Conservation (phyloP, 208 protist genomes). For the Trypanosoma melophagium region DNA sequence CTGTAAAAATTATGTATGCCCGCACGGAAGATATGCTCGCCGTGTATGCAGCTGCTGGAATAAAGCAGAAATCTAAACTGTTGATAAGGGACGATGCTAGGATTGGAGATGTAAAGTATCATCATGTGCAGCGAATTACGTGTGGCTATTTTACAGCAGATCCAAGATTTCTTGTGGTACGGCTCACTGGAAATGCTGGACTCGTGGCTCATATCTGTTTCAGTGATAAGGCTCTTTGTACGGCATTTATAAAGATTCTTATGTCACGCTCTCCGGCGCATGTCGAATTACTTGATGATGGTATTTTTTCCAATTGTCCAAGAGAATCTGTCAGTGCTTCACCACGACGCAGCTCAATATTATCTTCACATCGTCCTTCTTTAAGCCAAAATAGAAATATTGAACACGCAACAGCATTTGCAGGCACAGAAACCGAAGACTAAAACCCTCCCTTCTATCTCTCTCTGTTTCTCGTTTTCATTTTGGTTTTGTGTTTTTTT, state of each 20-base stretch:
- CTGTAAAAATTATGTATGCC: slow-evolving; percentile 18
- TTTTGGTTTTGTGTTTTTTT: background rate
- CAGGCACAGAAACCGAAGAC: background rate
- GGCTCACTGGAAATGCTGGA: slow-evolving; percentile 7
- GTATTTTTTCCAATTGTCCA: no score
- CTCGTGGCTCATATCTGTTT: slow-evolving; percentile 18
- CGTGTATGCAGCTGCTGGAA: background rate
- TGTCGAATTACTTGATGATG: slow-evolving; percentile 8
- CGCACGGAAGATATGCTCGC: slow-evolving; percentile 14
- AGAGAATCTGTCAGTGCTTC: no score
- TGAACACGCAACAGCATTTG: no score
- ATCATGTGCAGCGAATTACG: slow-evolving; percentile 6
- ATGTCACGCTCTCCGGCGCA: background rate
- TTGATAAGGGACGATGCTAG: background rate
- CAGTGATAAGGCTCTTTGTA: slow-evolving; percentile 9
- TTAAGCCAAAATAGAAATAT: background rate
- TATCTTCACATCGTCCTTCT: background rate
- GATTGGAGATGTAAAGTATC: slow-evolving; percentile 23
- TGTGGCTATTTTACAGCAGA: background rate
- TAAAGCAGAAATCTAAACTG: background rate
- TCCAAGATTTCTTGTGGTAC: background rate
- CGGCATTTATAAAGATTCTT: slow-evolving; percentile 20
- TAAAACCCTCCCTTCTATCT: no score
- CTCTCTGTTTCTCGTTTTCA: no score
- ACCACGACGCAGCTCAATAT: background rate